Evolutionary conservation across 768 basidiomycete genomes (phyloP), one percentile per base, ranked within the genome.

Genomic region (Termitomyces sp.): DNA sequence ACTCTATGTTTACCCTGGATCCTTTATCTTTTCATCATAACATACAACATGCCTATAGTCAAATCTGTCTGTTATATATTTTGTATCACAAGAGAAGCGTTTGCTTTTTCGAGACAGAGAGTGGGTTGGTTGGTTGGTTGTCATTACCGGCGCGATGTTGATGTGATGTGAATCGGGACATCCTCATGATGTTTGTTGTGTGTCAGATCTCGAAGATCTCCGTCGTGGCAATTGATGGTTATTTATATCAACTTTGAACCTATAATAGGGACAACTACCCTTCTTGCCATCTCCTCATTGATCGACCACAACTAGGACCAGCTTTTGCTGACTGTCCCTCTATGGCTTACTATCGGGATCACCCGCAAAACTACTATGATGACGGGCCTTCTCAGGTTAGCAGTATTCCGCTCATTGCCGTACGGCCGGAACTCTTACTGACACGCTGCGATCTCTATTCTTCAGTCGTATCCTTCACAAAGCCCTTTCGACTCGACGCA

Each of bases 321-420:
- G 42, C 40, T 32, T 35, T 38, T 42, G 48, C 27, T 38, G 38
- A 42, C 31, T 21, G 38, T n/a, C 32, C 31, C 6, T 37, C 4
- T n/a, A 62, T 63, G 59, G 53, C 62, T 17, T 40, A 58, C 37
- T 66, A 66, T 53, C 60, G 60, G 47, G 62, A 64, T 43, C 53
- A 55, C 25, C 63, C 63, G 17, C 60, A 63, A 50, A 60, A 62
- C 3, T 64, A 65, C 25, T 64, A 63, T 35, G 63, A 65, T 59
- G 60, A 63, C 50, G 44, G 47, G 23, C 57, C 54, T 21, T 41
- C 59, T 29, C 61, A 61, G 60, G 63, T 53, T 37, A 25, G 59
- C 43, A 54, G 47, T 41, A 19, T 50, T 44, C 25, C 47, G 23
- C 40, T 47, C 35, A 14, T 46, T 41, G 16, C 40, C 43, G 53